A percentile compares a stretch with the other conserved stretches of the same genome.
Evolutionary conservation across 2,329 filamentous ascomycete species (phyloP).

Genomic region (Pyricularia pennisetigena): DNA sequence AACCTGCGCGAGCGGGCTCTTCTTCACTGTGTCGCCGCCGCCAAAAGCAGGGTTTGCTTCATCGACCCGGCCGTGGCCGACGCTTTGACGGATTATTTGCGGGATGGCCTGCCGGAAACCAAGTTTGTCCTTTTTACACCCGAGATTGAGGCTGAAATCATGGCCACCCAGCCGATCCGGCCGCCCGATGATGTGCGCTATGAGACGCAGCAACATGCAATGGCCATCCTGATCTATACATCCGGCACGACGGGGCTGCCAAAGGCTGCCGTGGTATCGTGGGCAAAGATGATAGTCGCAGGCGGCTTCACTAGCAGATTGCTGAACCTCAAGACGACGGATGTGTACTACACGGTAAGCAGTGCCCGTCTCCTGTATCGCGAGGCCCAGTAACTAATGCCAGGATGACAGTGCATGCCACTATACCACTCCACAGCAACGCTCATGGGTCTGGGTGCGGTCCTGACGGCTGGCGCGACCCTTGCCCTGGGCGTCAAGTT

Average conservation of each 20-base stretch:
- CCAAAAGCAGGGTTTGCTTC: constrained; percentile 56
- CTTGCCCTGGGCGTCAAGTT: constrained; percentile 69
- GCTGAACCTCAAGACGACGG: constrained; percentile 47
- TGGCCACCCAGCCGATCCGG: constrained; percentile 40
- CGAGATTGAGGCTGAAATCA: constrained; percentile 44
- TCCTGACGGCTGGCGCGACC: constrained; percentile 51
- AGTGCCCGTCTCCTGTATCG: not conserved
- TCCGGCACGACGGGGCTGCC: constrained; percentile 79
- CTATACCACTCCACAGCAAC: constrained; percentile 77
- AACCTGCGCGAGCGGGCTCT: constrained; percentile 65
- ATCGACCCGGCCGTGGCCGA: constrained; percentile 53
- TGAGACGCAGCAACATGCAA: constrained; percentile 43
- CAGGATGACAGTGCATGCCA: constrained; percentile 61
- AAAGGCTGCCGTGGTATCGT: constrained; percentile 69
- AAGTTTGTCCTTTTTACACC: constrained; percentile 53
- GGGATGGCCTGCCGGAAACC: constrained; percentile 35
- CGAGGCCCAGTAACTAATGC: not conserved
- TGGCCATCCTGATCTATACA: constrained; percentile 73
- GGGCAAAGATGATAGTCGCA: constrained; percentile 48
- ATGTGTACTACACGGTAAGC: constrained; percentile 66
- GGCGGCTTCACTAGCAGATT: constrained; percentile 42
- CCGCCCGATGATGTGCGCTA: constrained; percentile 47
- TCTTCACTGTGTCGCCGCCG: constrained; percentile 62
- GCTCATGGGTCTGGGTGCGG: constrained; percentile 56
- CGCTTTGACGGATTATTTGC: constrained; percentile 49